phyloP scores from a whole-genome alignment of 2,329 filamentous ascomycete genomes.

The Penicillium palitans region DNA sequence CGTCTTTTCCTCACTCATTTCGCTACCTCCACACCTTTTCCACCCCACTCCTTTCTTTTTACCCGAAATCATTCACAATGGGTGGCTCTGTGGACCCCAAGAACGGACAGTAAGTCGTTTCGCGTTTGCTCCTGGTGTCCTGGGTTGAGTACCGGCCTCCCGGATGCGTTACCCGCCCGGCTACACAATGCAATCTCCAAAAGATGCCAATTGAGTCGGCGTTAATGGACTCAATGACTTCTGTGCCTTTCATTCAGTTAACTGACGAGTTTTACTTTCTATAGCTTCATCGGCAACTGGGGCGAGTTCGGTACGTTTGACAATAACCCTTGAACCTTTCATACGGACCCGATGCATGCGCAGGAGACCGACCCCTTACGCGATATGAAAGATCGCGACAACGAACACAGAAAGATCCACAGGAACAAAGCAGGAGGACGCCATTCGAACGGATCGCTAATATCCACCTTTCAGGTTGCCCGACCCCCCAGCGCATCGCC shows the following conservation, averaged over 20 bases:
- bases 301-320: slow-evolving; percentile 70
- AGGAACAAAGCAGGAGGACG: background rate
- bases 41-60: slow-evolving; percentile 17
- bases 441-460: slow-evolving; percentile 1
- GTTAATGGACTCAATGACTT: background rate
- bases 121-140: slow-evolving; percentile 1
- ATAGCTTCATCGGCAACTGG: slow-evolving; percentile 73
- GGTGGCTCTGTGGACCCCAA: slow-evolving; percentile 43
- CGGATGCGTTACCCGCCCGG: slow-evolving; percentile 24
- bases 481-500: slow-evolving; percentile 57
- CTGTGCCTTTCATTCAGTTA: background rate
- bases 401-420: background rate
- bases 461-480: slow-evolving; percentile 31
- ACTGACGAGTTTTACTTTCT: slow-evolving; percentile 28
- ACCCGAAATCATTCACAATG: slow-evolving; percentile 35
- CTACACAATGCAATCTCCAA: slow-evolving; percentile 9
- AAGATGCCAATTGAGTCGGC: slow-evolving; percentile 1
- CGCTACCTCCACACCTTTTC: slow-evolving; percentile 17
- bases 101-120: slow-evolving; percentile 45
- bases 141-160: slow-evolving; percentile 10
- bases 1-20: slow-evolving; percentile 29
- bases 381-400: background rate
- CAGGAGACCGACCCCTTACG: slow-evolving; percentile 2
- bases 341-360: slow-evolving; percentile 15
- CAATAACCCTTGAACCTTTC: slow-evolving; percentile 17